Evolutionary conservation across 805 yeast species (phyloP).

Genomic region (Ogataea ramenticola): DNA sequence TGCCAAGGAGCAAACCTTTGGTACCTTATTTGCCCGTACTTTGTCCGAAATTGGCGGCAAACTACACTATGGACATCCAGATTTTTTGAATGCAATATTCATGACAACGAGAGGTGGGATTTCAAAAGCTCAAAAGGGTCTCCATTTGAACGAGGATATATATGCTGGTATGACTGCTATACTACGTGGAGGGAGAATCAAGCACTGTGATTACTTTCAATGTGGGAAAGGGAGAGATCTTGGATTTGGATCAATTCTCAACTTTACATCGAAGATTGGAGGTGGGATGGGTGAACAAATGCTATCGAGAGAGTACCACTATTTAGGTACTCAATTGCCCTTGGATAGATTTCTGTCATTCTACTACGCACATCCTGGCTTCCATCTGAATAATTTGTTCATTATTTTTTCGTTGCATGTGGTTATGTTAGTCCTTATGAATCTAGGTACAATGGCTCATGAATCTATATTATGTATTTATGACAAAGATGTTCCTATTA

Average conservation of each 20-base stretch:
- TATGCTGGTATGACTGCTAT: conserved; percentile 92
- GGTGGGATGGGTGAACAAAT: conserved; percentile 99
- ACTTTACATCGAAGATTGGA: conserved; percentile 93
- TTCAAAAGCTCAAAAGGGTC: conserved; percentile 89
- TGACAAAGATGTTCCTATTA: conserved; percentile 58
- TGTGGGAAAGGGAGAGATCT: conserved; percentile 96
- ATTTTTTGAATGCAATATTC: conserved; percentile 80
- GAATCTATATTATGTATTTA: conserved; percentile 68
- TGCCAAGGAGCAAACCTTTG: conserved; percentile 95
- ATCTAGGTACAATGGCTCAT: conserved; percentile 69
- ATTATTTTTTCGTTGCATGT: conserved; percentile 82
- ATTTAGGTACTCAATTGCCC: conserved; percentile 83
- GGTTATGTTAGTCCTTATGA: conserved; percentile 73
- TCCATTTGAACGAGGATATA: conserved; percentile 90
- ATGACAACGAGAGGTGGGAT: conserved; percentile 96
- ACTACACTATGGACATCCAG: conserved; percentile 95
- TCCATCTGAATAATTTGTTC: conserved; percentile 85
- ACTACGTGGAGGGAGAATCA: conserved; percentile 86
- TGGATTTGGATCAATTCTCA: conserved; percentile 87
- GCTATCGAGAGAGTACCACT: conserved; percentile 84
- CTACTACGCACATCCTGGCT: conserved; percentile 96
- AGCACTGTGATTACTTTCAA: conserved; percentile 92
- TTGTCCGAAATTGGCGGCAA: conserved; percentile 92
- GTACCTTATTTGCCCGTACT: conserved; percentile 90
- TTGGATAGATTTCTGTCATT: conserved; percentile 86